A percentile compares a stretch with the other conserved stretches of the same genome.
phyloP scores from a whole-genome alignment of 2,329 filamentous ascomycete species.

The Chalaropsis ovoidea region DNA sequence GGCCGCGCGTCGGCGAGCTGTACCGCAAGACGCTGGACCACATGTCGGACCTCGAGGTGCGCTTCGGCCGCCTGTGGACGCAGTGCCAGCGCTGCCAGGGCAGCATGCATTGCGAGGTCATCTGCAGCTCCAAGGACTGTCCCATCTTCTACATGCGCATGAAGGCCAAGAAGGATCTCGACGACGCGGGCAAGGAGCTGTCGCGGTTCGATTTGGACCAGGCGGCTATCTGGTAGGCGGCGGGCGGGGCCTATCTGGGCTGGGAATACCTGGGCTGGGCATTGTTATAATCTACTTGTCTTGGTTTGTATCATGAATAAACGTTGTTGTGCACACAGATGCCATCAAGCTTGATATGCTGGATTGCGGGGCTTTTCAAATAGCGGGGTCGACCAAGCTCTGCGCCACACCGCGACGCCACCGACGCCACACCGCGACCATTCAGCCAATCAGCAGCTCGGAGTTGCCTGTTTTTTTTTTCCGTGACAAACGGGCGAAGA shows the following conservation, averaged over 20 bases:
- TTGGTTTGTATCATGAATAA: not conserved
- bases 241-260: not conserved
- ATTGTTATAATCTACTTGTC: not conserved
- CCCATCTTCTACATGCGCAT: constrained; percentile 99
- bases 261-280: not conserved
- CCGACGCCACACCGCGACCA: not conserved
- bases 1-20: constrained; percentile 75
- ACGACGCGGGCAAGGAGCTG: constrained; percentile 86
- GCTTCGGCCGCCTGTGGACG: constrained; percentile 90
- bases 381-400: not conserved
- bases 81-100: constrained; percentile 97
- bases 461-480: not conserved
- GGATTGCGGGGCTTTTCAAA: constrained; percentile 1
- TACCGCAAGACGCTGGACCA: constrained; percentile 86
- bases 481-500: not conserved
- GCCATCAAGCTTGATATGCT: not conserved
- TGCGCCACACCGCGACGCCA: not conserved
- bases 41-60: constrained; percentile 82
- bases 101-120: constrained; percentile 96
- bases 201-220: constrained; percentile 79
- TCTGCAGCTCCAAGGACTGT: constrained; percentile 91
- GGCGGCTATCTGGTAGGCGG: constrained; percentile 48
- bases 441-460: constrained; percentile 8
- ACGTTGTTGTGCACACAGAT: too few species aligned
- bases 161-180: constrained; percentile 99